Percentiles rank a stretch among this genome's conserved stretches.
Conservation (phyloP, 78 protist species). For the Dictyostelium brefeldianum region DNA sequence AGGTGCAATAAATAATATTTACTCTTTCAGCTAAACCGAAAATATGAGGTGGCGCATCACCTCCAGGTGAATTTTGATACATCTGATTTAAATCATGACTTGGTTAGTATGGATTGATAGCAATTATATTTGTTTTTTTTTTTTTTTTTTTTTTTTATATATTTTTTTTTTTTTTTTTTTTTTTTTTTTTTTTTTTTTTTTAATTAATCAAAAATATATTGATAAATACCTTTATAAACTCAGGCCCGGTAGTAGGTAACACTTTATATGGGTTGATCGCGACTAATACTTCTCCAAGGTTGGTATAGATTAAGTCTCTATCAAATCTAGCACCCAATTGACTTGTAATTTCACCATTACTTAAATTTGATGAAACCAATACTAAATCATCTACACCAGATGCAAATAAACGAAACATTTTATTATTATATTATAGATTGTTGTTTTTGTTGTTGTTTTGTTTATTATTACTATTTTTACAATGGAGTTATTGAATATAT, state of each 20-base stretch:
- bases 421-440: too few relatives aligned
- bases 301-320: constrained; percentile 84
- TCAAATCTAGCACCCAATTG: constrained; percentile 83
- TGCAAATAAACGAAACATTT: constrained; percentile 80
- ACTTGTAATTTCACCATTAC: constrained; percentile 77
- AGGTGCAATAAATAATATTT: too few relatives aligned
- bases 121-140: too few relatives aligned
- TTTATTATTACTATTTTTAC: neutral
- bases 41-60: constrained; percentile 91
- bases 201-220: neutral
- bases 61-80: constrained; percentile 77
- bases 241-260: constrained; percentile 89
- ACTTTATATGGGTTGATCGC: constrained; percentile 72
- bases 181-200: too few relatives aligned
- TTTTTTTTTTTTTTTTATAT: too few relatives aligned
- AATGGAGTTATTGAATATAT: too few relatives aligned
- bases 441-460: neutral
- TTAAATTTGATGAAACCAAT: constrained; percentile 52
- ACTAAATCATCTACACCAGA: constrained; percentile 86
- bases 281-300: constrained; percentile 86
- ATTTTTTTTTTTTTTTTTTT: too few relatives aligned
- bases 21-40: constrained; percentile 87
- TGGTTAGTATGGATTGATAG: neutral
- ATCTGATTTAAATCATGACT: constrained; percentile 7
- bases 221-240: constrained; percentile 77